These are phyloP conservation scores for Keqinozyma sinolaborantium DNA, from an alignment of 1,139 yeast species.

Conservation along the genomic window DNA sequence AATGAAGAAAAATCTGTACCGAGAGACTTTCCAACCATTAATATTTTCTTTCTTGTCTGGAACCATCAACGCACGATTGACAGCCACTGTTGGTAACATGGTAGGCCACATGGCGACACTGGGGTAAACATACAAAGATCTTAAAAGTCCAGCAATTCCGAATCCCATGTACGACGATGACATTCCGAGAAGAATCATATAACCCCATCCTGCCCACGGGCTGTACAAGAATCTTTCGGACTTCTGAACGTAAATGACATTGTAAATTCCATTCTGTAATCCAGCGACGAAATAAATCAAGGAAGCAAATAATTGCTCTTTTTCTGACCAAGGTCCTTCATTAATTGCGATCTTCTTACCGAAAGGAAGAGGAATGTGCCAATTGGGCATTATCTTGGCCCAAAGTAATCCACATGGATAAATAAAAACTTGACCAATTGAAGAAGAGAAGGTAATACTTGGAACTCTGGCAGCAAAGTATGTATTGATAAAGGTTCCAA, in stretches of 20 bases:
- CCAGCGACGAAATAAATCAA: conserved; percentile 39
- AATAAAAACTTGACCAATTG: conserved; percentile 54
- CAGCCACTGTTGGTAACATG: conserved; percentile 49
- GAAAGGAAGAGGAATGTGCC: conserved; percentile 37
- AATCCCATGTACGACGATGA: conserved; percentile 60
- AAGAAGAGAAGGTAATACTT: conserved; percentile 37
- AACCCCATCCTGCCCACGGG: conserved; percentile 46
- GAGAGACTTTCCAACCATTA: conserved; percentile 34
- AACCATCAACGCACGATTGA: conserved; percentile 48
- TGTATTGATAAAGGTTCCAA: conserved; percentile 57
- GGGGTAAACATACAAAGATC: conserved; percentile 58
- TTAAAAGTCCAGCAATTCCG: conserved; percentile 60
- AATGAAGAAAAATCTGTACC: conserved; percentile 26
- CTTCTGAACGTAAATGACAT: conserved; percentile 44
- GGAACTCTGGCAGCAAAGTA: conserved; percentile 60
- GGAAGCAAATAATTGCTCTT: conserved; percentile 55
- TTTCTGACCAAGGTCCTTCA: conserved; percentile 60
- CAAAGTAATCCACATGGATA: conserved; percentile 52
- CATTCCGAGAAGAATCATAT: conserved; percentile 46
- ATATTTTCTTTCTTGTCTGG: conserved; percentile 38
- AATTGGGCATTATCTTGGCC: conserved; percentile 41
- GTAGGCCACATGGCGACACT: conserved; percentile 57
- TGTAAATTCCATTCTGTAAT: conserved; percentile 40
- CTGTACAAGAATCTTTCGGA: conserved; percentile 33
- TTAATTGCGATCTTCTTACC: conserved; percentile 39